phyloP scores from a whole-genome alignment of 805 yeast genomes.

The Lachancea nothofagi region DNA sequence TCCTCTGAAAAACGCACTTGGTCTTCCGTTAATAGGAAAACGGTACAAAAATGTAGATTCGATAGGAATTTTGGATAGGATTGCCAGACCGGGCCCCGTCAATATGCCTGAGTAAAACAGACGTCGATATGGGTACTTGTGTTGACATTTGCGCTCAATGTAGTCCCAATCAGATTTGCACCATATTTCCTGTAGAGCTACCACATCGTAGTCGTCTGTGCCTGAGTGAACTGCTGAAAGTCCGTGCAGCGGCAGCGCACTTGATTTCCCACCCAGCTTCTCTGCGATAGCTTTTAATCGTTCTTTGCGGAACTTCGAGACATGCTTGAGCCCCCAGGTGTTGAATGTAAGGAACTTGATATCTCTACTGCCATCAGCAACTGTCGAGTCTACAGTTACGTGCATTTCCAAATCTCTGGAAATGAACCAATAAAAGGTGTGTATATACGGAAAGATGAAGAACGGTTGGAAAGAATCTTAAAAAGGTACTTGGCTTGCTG shows the following conservation, averaged over 20 bases:
- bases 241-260: conserved; percentile 18
- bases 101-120: conserved; percentile 77
- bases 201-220: conserved; percentile 57
- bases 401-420: too few relatives aligned
- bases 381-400: too few relatives aligned
- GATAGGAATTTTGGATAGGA: conserved; percentile 80
- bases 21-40: conserved; percentile 90
- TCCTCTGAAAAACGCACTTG: conserved; percentile 88
- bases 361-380: conserved; percentile 2
- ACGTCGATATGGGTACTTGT: conserved; percentile 57
- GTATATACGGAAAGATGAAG: too few relatives aligned
- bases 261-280: conserved; percentile 39
- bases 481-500: too few relatives aligned
- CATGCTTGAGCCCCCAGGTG: conserved; percentile 85
- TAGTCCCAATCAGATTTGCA: conserved; percentile 75
- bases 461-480: too few relatives aligned
- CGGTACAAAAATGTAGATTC: conserved; percentile 71
- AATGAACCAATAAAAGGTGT: too few relatives aligned
- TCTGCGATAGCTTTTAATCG: conserved; percentile 74
- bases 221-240: conserved; percentile 7
- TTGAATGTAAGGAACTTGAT: conserved; percentile 56
- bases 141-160: conserved; percentile 42
- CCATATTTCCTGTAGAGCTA: conserved; percentile 97
- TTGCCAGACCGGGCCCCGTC: conserved; percentile 88
- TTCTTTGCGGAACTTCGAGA: conserved; percentile 62